These are phyloP conservation scores for Gentiana macrophylla DNA, from an alignment of 257 asterid genomes.

Conservation along the genomic window DNA sequence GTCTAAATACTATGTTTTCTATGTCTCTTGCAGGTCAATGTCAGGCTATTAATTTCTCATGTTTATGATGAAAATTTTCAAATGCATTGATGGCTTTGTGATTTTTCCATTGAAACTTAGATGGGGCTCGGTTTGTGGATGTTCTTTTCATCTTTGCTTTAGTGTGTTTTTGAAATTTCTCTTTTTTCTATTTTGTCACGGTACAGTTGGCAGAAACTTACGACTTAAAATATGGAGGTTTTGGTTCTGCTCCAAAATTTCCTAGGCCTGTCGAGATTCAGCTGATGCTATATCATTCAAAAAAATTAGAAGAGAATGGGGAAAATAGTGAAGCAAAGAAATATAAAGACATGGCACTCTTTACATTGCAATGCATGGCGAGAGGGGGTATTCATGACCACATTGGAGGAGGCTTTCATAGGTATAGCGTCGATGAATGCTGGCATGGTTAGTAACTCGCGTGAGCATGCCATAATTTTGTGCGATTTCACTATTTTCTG, in stretches of 20 bases:
- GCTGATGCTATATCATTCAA: constrained; percentile 74
- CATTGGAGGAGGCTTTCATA: constrained; percentile 92
- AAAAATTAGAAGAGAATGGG: constrained; percentile 47
- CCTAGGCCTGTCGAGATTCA: constrained; percentile 94
- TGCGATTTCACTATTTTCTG: not conserved
- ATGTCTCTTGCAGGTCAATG: not conserved
- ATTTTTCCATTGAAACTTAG: too few relatives aligned
- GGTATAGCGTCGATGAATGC: constrained; percentile 98
- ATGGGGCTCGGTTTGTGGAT: too few relatives aligned
- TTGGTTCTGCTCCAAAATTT: constrained; percentile 91
- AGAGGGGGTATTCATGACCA: constrained; percentile 94
- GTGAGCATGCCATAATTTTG: not conserved
- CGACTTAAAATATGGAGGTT: constrained; percentile 77
- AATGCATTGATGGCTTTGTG: too few relatives aligned
- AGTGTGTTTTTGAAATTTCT: not conserved
- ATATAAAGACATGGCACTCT: constrained; percentile 44
- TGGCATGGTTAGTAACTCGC: constrained; percentile 70
- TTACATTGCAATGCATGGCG: constrained; percentile 76
- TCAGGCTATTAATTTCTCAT: too few relatives aligned
- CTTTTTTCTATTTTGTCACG: constrained; percentile 1
- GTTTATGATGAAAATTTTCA: too few relatives aligned
- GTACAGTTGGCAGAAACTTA: constrained; percentile 59
- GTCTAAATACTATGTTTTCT: not conserved
- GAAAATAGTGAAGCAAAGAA: constrained; percentile 58
- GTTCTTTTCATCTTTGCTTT: too few relatives aligned